Conservation (phyloP, 176 grass and related monocot species). For the Chloris gayana region DNA sequence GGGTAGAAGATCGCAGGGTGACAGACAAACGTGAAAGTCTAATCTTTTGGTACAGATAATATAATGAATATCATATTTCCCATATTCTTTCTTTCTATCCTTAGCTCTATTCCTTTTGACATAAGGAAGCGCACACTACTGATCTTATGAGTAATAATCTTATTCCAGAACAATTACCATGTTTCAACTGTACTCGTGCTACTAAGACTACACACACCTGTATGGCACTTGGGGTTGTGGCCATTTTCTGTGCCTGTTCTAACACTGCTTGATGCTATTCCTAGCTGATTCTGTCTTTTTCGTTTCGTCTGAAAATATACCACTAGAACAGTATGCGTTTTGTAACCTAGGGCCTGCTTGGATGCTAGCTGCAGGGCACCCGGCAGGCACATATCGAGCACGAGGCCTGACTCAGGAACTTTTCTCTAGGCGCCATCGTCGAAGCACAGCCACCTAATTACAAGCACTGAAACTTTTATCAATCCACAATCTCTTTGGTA, state of each 20-base stretch:
- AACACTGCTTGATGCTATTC: slow-evolving; percentile 3
- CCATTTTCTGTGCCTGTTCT: slow-evolving; percentile 1
- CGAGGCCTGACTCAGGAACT: too few species aligned
- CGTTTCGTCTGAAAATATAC: slow-evolving; percentile 27
- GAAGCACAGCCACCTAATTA: slow-evolving; percentile 16
- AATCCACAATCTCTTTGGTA: neutral
- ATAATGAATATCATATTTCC: too few species aligned
- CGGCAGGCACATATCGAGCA: too few species aligned
- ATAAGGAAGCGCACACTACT: neutral
- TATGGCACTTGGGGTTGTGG: slow-evolving; percentile 26
- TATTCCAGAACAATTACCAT: slow-evolving; percentile 34
- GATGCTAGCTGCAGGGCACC: too few species aligned
- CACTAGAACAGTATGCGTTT: slow-evolving; percentile 18
- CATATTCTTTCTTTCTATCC: neutral
- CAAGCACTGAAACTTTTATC: slow-evolving; percentile 9
- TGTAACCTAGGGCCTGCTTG: too few species aligned
- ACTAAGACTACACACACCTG: slow-evolving; percentile 39
- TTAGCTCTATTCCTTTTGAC: too few species aligned
- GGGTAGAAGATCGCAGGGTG: too few species aligned
- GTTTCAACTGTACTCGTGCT: slow-evolving; percentile 14
- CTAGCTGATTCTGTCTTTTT: neutral
- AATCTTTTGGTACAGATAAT: too few species aligned
- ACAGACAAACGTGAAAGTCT: too few species aligned
- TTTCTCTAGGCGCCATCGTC: neutral
- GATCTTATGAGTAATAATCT: slow-evolving; percentile 1